Conservation (phyloP, 1,284 basidiomycete genomes). For the Kalmanozyma brasiliensis region DNA sequence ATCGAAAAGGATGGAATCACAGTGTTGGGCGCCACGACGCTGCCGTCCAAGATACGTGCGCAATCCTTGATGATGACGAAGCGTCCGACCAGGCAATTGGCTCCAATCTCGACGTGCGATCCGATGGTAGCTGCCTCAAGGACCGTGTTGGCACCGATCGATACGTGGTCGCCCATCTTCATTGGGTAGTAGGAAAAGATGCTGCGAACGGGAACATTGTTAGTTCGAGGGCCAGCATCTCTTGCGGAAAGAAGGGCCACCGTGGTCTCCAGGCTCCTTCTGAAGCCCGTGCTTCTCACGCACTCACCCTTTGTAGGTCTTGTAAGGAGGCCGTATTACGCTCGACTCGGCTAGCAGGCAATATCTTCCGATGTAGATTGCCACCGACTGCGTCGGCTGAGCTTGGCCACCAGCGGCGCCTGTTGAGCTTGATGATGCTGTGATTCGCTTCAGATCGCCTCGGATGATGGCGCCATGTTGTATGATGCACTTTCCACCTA, state of each 20-base stretch:
- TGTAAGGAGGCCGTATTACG: slow-evolving; percentile 76
- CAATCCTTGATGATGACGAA: slow-evolving; percentile 97
- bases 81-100: slow-evolving; percentile 93
- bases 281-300: background rate
- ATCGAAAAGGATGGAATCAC: slow-evolving; percentile 87
- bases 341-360: slow-evolving; percentile 88
- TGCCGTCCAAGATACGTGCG: slow-evolving; percentile 84
- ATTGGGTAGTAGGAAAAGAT: slow-evolving; percentile 98
- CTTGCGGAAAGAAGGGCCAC: background rate
- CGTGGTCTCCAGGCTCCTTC: no score
- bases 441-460: slow-evolving; percentile 76
- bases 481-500: slow-evolving; percentile 96
- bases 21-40: slow-evolving; percentile 89
- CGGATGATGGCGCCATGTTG: slow-evolving; percentile 86
- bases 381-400: slow-evolving; percentile 73
- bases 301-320: slow-evolving; percentile 75
- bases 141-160: slow-evolving; percentile 85
- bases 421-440: slow-evolving; percentile 82
- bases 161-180: slow-evolving; percentile 93
- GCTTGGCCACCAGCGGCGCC: slow-evolving; percentile 1
- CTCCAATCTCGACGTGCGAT: slow-evolving; percentile 92
- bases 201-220: slow-evolving; percentile 14
- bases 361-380: slow-evolving; percentile 90
- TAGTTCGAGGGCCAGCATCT: background rate
- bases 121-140: slow-evolving; percentile 95